Base-by-base conservation (phyloP, 352 stramenopile species). In the Globisporangium cylindrosporum region DNA sequence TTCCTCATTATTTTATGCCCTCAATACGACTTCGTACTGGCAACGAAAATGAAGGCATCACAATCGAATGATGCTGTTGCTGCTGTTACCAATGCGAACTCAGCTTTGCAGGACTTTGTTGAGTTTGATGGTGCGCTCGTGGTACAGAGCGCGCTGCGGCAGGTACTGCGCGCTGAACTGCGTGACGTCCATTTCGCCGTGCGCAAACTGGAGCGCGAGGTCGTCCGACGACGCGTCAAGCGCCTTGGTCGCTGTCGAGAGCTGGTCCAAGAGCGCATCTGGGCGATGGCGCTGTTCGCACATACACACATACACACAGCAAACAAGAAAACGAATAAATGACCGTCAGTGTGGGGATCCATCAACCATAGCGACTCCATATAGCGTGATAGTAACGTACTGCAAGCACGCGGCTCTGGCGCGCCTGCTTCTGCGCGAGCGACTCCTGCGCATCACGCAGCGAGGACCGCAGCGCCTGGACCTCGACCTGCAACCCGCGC, bases 81-180 rank as follows among this genome's bases (percentile, higher is more conserved):
- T 62, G 8, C 8, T 62, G 3, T 32, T 29, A 32, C 32, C 25
- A 32, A 24, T 20, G 2, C 5, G 7, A 15, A 22, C 10, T 49
- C 29, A 62, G 43, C 43, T 36, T 27, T 92, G 81, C 41, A 86
- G 68, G 69, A 92, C 79, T 49, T 77, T 71, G 27, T 81, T 85
- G 43, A 93, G 81, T 68, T 93, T 93, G 66, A 92, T 78, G 43
- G 78, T 88, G 51, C 87, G 85, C 62, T 92, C 72, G 62, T 95
- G 87, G 66, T 91, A 95, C 38, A 90, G 69, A 34, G 81, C 89
- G 36, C 87, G 85, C 67, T 82, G 79, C 10, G 84, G 76, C 25
- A 93, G 58, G 59, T 90, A 95, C 46, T 84, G 76, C 51, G 78
- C 66, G 43, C 89, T 76, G 59, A 95, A 95, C 59, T 81, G 73